Conservation (phyloP, 805 yeast species). For the Metschnikowia proteae region DNA sequence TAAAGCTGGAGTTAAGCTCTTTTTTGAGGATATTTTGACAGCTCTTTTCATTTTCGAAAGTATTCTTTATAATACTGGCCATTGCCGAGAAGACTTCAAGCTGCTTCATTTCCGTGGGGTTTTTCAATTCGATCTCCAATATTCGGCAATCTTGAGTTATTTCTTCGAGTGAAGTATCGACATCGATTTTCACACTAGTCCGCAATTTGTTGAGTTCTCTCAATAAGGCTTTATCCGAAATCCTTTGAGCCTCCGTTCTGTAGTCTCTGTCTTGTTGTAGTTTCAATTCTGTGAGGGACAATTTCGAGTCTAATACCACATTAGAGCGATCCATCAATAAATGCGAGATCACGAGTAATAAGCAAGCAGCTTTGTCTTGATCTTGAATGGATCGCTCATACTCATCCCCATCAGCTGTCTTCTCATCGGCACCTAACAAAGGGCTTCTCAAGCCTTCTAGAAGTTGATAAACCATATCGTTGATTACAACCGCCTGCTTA, state of each 20-base stretch:
- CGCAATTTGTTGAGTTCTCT: conserved; percentile 20
- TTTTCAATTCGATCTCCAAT: conserved; percentile 22
- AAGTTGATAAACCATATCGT: conserved; percentile 48
- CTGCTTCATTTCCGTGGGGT: conserved; percentile 17
- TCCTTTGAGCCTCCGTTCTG: conserved; percentile 22
- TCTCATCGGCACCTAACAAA: conserved; percentile 41
- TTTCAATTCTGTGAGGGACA: conserved; percentile 8
- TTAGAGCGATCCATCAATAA: conserved; percentile 37
- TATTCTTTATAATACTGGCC: conserved; percentile 22
- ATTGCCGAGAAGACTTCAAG: conserved; percentile 20
- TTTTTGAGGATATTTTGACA: conserved; percentile 39
- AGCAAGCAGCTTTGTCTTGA: conserved; percentile 66
- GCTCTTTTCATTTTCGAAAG: conserved; percentile 43
- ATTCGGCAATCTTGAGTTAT: conserved; percentile 19
- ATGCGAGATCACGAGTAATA: conserved; percentile 52
- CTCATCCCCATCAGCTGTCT: conserved; percentile 66
- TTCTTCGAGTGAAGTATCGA: conserved; percentile 34
- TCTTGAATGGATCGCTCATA: conserved; percentile 69
- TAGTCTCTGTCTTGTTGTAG: conserved; percentile 17
- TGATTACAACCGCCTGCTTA: conserved; percentile 47
- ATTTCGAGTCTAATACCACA: conserved; percentile 9
- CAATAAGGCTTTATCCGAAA: conserved; percentile 26
- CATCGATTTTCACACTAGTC: conserved; percentile 26
- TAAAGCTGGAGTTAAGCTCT: conserved; percentile 49
- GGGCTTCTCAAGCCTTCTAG: conserved; percentile 44